phyloP scores from a whole-genome alignment of 169 alveolate genomes.

The Eimeria brunetti region DNA sequence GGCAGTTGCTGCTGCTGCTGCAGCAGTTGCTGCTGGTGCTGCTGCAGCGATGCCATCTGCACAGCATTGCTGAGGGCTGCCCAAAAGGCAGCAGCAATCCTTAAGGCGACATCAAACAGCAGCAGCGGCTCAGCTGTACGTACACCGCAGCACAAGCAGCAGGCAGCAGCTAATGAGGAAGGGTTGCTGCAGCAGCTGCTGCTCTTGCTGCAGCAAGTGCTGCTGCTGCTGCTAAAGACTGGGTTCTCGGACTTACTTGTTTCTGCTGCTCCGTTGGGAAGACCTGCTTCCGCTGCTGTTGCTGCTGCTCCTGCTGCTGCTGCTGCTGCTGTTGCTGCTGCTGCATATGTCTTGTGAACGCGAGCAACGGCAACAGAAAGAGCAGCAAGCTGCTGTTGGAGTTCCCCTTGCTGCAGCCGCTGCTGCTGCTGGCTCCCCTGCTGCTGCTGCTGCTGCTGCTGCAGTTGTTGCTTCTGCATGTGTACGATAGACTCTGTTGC shows the following conservation, averaged over 20 bases:
- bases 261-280: neutral
- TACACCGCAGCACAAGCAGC: constrained; percentile 35
- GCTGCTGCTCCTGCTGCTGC: constrained; percentile 16
- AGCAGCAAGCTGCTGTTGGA: neutral
- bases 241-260: neutral
- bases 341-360: constrained; percentile 24
- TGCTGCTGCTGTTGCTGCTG: constrained; percentile 70
- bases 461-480: constrained; percentile 24
- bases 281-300: neutral
- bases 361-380: constrained; percentile 30
- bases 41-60: constrained; percentile 55
- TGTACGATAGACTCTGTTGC: constrained; percentile 12
- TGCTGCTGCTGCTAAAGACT: neutral
- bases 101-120: constrained; percentile 8
- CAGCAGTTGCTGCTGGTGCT: constrained; percentile 39
- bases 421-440: neutral
- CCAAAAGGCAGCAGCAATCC: constrained; percentile 52
- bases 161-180: neutral
- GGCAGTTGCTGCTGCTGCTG: constrained; percentile 17
- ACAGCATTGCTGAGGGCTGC: constrained; percentile 34
- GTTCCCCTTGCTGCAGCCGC: neutral
- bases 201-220: neutral
- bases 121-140: constrained; percentile 51
- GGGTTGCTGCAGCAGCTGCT: constrained; percentile 6
- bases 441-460: constrained; percentile 33